Conservation (phyloP, 2,329 filamentous ascomycete genomes). For the Colletotrichum magnum region DNA sequence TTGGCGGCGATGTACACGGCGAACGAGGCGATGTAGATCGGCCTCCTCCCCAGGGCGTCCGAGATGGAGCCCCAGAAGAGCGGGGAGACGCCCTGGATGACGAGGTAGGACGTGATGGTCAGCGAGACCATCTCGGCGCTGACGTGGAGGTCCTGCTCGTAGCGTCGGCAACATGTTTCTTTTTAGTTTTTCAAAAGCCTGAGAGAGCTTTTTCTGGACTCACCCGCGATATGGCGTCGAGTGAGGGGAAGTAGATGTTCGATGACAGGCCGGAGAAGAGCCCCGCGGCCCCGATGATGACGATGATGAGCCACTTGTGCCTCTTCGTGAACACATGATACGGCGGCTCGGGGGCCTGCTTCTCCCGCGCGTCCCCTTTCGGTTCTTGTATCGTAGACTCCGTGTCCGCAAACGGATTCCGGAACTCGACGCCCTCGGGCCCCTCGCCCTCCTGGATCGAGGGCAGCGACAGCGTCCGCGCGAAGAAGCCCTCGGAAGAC, state of each 20-base stretch:
- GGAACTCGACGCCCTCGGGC: background rate
- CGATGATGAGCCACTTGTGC: constrained; percentile 62
- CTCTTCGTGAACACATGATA: constrained; percentile 54
- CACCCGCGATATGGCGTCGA: constrained; percentile 55
- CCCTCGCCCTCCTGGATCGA: background rate
- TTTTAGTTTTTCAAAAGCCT: no score
- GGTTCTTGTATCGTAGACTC: background rate
- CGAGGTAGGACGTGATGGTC: constrained; percentile 62
- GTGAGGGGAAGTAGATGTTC: constrained; percentile 65
- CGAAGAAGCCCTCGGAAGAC: background rate
- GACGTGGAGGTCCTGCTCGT: constrained; percentile 47
- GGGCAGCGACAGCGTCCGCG: constrained; percentile 8
- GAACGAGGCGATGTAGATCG: constrained; percentile 61
- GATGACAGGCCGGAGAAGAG: constrained; percentile 67
- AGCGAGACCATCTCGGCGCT: constrained; percentile 52
- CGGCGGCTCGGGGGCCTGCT: background rate
- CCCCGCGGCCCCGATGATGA: constrained; percentile 63
- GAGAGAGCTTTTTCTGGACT: background rate
- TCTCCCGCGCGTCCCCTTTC: background rate
- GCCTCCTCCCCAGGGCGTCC: constrained; percentile 60
- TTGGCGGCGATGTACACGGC: constrained; percentile 63
- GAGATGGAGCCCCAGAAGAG: constrained; percentile 64
- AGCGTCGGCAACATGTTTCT: background rate
- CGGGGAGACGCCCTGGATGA: constrained; percentile 65
- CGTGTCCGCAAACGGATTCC: constrained; percentile 13